Conservation (phyloP, 2,329 filamentous ascomycete genomes). For the Paraphoma chrysanthemicola region DNA sequence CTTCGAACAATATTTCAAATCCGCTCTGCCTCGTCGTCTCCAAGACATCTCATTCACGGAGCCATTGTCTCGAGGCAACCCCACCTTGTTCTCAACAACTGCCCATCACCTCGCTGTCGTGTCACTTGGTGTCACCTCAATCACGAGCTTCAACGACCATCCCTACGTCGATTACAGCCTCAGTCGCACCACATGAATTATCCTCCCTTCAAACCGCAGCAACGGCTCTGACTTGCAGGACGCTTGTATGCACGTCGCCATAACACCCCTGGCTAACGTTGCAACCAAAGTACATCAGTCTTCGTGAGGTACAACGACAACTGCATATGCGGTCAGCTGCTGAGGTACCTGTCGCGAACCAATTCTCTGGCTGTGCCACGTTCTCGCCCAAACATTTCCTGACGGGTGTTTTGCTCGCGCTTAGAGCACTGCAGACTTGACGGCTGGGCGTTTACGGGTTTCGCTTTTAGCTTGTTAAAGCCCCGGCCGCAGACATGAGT, state of each 20-base stretch:
- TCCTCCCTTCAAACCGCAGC: constrained; percentile 24
- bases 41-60: background rate
- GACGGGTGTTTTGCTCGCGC: constrained; percentile 11
- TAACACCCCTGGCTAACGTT: constrained; percentile 25
- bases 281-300: constrained; percentile 23
- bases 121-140: constrained; percentile 26
- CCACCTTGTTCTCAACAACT: constrained; percentile 5
- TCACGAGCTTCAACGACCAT: constrained; percentile 25
- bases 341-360: constrained; percentile 26
- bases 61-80: background rate
- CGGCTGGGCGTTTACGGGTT: constrained; percentile 1
- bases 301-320: constrained; percentile 28
- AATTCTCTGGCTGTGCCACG: constrained; percentile 28
- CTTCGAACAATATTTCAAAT: background rate
- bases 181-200: constrained; percentile 21
- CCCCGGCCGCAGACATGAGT: constrained; percentile 20
- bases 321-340: constrained; percentile 21
- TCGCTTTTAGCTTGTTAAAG: constrained; percentile 19
- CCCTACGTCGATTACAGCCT: constrained; percentile 26
- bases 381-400: constrained; percentile 18
- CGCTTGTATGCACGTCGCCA: constrained; percentile 21
- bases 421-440: constrained; percentile 2
- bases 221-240: constrained; percentile 19
- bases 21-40: background rate
- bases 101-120: constrained; percentile 20